These are phyloP conservation scores for Carpinus viminea DNA, from an alignment of 306 rosid genomes.

Conservation along the genomic window DNA sequence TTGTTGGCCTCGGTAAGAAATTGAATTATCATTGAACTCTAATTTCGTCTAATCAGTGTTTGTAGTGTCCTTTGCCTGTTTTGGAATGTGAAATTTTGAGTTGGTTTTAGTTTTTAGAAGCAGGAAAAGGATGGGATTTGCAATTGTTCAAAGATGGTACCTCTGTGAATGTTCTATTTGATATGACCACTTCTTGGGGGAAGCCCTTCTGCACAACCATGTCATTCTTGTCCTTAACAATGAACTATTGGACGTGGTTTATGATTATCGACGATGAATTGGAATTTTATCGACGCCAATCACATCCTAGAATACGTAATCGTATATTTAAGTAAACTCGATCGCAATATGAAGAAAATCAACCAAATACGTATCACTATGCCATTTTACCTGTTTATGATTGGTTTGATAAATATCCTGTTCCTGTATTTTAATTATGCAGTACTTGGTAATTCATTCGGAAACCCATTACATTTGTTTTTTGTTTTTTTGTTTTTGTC, in stretches of 20 bases:
- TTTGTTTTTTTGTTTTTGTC: slow-evolving; percentile 6
- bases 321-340: background rate
- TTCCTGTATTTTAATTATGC: background rate
- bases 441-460: background rate
- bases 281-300: background rate
- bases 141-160: background rate
- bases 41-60: background rate
- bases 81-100: background rate
- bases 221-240: background rate
- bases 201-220: background rate
- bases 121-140: background rate
- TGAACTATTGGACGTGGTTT: background rate
- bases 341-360: background rate
- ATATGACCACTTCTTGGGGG: background rate
- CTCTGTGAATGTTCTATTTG: background rate
- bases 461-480: background rate
- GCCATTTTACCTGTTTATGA: background rate
- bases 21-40: background rate
- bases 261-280: background rate
- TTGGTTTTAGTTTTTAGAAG: background rate
- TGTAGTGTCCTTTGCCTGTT: background rate
- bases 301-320: background rate
- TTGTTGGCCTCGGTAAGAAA: slow-evolving; percentile 73
- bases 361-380: background rate
- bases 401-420: background rate